phyloP scores from a whole-genome alignment of 441 rosid genomes.

The Adansonia grandidieri region DNA sequence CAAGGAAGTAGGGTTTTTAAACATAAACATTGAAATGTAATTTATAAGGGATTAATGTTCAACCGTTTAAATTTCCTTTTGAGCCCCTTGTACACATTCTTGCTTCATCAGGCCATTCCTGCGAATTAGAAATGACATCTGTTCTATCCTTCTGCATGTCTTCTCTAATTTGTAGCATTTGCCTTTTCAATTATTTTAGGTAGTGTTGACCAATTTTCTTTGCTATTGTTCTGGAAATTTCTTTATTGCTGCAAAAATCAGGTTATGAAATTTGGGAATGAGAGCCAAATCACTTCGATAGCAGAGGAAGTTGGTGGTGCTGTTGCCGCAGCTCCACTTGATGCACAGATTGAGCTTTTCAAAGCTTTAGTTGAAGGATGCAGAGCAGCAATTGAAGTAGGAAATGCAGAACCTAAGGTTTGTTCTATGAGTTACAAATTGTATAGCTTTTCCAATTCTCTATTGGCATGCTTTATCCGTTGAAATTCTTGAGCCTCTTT shows the following conservation, averaged over 20 bases:
- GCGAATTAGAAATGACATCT: not conserved
- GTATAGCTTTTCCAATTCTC: not conserved
- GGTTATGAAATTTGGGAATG: constrained; percentile 96
- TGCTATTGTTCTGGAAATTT: not conserved
- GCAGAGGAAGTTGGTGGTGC: constrained; percentile 90
- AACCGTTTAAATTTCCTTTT: not conserved
- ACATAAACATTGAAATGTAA: not conserved
- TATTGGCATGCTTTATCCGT: not conserved
- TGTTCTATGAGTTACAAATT: constrained; percentile 13
- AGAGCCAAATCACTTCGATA: constrained; percentile 69
- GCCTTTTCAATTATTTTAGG: constrained; percentile 6
- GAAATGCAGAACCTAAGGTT: constrained; percentile 79
- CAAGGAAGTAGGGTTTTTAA: not conserved
- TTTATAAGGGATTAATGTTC: not conserved
- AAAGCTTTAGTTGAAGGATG: constrained; percentile 88
- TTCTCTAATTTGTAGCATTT: constrained; percentile 3
- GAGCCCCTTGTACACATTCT: constrained; percentile 11
- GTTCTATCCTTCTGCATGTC: constrained; percentile 6
- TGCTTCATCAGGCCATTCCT: not conserved
- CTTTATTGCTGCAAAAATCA: constrained; percentile 28
- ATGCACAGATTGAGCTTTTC: constrained; percentile 89
- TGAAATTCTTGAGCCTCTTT: not conserved
- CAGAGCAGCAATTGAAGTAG: constrained; percentile 73
- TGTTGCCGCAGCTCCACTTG: constrained; percentile 72
- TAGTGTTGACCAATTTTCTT: not conserved